Evolutionary conservation across 805 yeast genomes (phyloP), one percentile per base, ranked within the genome.

Genomic region (Jamesozyma piceae): DNA sequence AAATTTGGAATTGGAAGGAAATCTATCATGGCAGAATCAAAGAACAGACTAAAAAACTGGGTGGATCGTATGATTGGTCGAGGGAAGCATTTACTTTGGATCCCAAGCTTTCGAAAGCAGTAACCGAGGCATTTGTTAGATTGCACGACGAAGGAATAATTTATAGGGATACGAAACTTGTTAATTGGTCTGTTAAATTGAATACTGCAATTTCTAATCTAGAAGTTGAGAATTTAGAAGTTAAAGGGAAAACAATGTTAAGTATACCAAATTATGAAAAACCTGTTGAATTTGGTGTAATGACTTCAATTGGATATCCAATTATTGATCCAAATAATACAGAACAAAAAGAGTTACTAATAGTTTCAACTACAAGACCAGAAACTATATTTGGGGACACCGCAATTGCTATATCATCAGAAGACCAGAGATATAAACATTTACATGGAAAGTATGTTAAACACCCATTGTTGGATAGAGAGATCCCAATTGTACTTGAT

Each of bases 1-100:
- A 81, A 61, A 95, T 92, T 17, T 89, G 97, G 97, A 94, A 86
- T 49, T 90, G 98, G 98, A 92, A 92, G 64, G 92, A 87, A 48
- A 83, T 80, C 44, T 90, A 90, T 68, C 96, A 90, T 54, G 64
- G 63, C 39, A 80, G 82, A 54, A 90, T 90, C 63, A 85, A 83
- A 68, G 60, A 71, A 49, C 98, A 90, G 68, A 75, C 90, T 58
- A 71, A 79, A 65, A 77, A 76, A 49, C 72, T 90, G 62, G 98
- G 97, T 61, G 95, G 96, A 21, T 92, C 97, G 9, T 90, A 87
- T 58, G 97, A 88, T 64, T 90, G 97, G 97, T 62, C 73, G 33
- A 78, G 88, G 58, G 97, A 92, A 68, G 94, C 86, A 5, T 92
- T 92, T 70, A 89, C 97, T 22, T 70, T 90, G 60, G 82, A 80